Percentiles rank a stretch among this genome's conserved stretches.
These are phyloP conservation scores for Mucor circinelloides DNA, from an alignment of 371 early-diverging fungal species.

Conservation along the genomic window DNA sequence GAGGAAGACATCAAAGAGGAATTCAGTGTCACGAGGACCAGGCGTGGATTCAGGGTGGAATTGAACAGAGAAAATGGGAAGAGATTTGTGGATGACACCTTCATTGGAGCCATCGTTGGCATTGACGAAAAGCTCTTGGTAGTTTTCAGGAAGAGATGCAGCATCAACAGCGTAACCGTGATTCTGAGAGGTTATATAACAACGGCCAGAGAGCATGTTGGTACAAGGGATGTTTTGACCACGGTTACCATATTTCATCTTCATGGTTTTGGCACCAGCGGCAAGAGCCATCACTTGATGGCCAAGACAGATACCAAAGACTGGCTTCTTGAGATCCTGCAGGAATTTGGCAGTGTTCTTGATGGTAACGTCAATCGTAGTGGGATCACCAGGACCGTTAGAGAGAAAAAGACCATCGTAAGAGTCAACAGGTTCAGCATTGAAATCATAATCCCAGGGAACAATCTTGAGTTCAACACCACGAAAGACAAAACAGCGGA, in stretches of 20 bases:
- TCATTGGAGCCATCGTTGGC: conserved; percentile 96
- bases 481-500: conserved; percentile 92
- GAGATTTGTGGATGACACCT: conserved; percentile 77
- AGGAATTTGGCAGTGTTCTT: conserved; percentile 70
- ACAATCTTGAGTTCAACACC: conserved; percentile 93
- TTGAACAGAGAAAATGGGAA: conserved; percentile 87
- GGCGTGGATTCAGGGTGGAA: conserved; percentile 97
- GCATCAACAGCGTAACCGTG: conserved; percentile 93
- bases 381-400: conserved; percentile 98
- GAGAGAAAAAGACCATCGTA: conserved; percentile 94
- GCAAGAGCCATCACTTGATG: conserved; percentile 95
- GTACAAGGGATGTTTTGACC: conserved; percentile 98
- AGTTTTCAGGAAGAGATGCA: conserved; percentile 64
- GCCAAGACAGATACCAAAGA: conserved; percentile 98
- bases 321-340: conserved; percentile 77
- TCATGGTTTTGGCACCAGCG: conserved; percentile 87
- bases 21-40: conserved; percentile 92
- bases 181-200: conserved; percentile 95
- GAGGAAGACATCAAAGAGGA: conserved; percentile 85
- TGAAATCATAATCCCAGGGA: conserved; percentile 94
- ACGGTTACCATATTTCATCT: conserved; percentile 98
- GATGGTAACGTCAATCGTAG: conserved; percentile 75
- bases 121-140: conserved; percentile 86
- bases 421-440: conserved; percentile 65
- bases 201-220: conserved; percentile 89